phyloP scores from a whole-genome alignment of 805 yeast genomes.

The Teunomyces barrocoloradensis region DNA sequence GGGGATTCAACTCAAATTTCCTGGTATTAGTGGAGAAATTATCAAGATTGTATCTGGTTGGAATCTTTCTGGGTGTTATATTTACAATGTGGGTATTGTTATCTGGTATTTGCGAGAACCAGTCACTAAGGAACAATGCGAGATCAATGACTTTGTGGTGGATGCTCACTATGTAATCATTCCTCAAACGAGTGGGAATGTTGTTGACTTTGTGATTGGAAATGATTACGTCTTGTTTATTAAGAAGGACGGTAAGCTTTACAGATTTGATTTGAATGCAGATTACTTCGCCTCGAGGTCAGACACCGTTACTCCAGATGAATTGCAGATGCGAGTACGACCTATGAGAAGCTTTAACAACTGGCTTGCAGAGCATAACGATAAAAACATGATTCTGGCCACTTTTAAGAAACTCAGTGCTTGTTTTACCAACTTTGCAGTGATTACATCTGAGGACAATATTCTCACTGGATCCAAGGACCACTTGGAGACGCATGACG shows the following conservation, averaged over 20 bases:
- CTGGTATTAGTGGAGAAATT: constrained; percentile 25
- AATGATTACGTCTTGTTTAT: constrained; percentile 52
- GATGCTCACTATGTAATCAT: constrained; percentile 41
- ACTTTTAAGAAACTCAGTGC: constrained; percentile 53
- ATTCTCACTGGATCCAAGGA: constrained; percentile 40
- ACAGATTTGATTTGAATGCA: constrained; percentile 30
- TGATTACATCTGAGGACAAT: constrained; percentile 51
- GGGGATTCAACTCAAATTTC: constrained; percentile 47
- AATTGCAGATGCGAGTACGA: constrained; percentile 7
- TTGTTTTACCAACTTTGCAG: constrained; percentile 51
- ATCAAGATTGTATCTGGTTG: constrained; percentile 65
- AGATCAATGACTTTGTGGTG: constrained; percentile 12
- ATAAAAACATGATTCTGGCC: constrained; percentile 16
- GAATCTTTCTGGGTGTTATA: constrained; percentile 53
- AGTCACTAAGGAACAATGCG: constrained; percentile 17
- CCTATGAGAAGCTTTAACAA: constrained; percentile 27
- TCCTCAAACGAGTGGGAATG: constrained; percentile 36
- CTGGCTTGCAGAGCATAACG: constrained; percentile 23
- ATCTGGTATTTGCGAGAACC: constrained; percentile 49
- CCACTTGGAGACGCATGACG: constrained; percentile 9
- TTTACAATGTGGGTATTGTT: constrained; percentile 52
- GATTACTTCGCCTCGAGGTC: constrained; percentile 10
- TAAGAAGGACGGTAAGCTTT: constrained; percentile 41
- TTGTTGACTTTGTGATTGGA: constrained; percentile 57
- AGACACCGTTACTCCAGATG: constrained; percentile 6